These are phyloP conservation scores for Peronospora farinosa DNA, from an alignment of 352 stramenopile genomes.

Conservation along the genomic window DNA sequence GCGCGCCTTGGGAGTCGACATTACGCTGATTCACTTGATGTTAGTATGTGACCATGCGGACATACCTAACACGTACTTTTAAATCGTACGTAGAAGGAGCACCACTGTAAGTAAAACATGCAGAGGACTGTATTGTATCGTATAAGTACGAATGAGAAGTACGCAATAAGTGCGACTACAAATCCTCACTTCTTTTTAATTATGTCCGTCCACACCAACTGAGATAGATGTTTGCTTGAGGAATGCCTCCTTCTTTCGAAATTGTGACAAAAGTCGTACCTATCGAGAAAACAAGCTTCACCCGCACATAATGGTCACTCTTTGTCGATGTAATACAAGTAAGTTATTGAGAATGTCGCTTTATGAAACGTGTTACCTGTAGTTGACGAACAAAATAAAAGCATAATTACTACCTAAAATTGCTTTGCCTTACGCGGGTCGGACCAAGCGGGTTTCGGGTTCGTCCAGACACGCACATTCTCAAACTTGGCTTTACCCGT, in stretches of 20 bases:
- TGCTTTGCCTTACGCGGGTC: conserved; percentile 29
- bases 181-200: too few relatives aligned
- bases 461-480: conserved; percentile 59
- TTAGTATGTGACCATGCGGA: conserved; percentile 4
- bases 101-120: not conserved
- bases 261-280: too few relatives aligned
- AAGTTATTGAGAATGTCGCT: too few relatives aligned
- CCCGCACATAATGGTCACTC: too few relatives aligned
- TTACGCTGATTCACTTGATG: conserved; percentile 21
- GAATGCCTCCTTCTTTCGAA: too few relatives aligned
- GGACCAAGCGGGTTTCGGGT: conserved; percentile 57
- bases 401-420: conserved; percentile 16
- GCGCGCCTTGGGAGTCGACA: conserved; percentile 43
- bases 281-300: too few relatives aligned
- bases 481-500: conserved; percentile 44
- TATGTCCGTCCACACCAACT: too few relatives aligned
- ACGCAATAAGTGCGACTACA: too few relatives aligned
- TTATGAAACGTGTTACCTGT: not conserved
- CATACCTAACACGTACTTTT: not conserved
- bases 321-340: too few relatives aligned
- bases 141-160: not conserved
- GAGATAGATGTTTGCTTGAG: too few relatives aligned
- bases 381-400: not conserved
- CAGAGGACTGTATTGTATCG: not conserved
- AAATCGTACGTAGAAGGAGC: conserved; percentile 1